Percentiles rank a stretch among this genome's conserved stretches.
Conservation (phyloP, 495 filamentous ascomycete species). For the Penicillium desertorum region DNA sequence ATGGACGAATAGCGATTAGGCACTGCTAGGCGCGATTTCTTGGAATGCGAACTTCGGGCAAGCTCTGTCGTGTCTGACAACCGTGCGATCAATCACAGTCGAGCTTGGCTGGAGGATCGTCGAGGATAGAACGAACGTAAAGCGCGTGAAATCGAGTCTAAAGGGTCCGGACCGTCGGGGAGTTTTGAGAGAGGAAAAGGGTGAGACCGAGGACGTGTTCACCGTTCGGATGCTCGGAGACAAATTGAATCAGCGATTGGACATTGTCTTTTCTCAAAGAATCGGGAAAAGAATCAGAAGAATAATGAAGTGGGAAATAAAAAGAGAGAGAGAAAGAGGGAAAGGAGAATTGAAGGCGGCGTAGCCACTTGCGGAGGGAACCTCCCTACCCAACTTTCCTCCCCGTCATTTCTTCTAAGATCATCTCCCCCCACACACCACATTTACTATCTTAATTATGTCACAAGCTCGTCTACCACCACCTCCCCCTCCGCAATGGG, state of each 20-base stretch:
- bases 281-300: slow-evolving; percentile 10
- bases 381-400: slow-evolving; percentile 12
- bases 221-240: slow-evolving; percentile 22
- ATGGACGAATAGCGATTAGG: slow-evolving; percentile 21
- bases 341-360: slow-evolving; percentile 30
- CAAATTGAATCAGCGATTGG: slow-evolving; percentile 18
- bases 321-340: slow-evolving; percentile 5
- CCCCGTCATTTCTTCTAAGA: slow-evolving; percentile 5
- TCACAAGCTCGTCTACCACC: slow-evolving; percentile 37
- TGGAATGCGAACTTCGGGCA: slow-evolving; percentile 8
- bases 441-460: slow-evolving; percentile 22
- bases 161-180: slow-evolving; percentile 14
- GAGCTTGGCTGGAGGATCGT: slow-evolving; percentile 3
- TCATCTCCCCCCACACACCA: slow-evolving; percentile 7
- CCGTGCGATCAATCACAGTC: slow-evolving; percentile 21
- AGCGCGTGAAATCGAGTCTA: neutral
- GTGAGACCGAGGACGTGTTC: slow-evolving; percentile 18
- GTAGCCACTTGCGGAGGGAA: slow-evolving; percentile 30
- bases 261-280: slow-evolving; percentile 14
- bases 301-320: slow-evolving; percentile 7
- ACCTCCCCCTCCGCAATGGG: slow-evolving; percentile 74
- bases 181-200: slow-evolving; percentile 21
- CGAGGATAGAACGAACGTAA: neutral
- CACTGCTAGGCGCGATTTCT: slow-evolving; percentile 11
- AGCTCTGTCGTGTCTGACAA: slow-evolving; percentile 10